Conservation (phyloP, 768 basidiomycete genomes). For the Mycena maculata region DNA sequence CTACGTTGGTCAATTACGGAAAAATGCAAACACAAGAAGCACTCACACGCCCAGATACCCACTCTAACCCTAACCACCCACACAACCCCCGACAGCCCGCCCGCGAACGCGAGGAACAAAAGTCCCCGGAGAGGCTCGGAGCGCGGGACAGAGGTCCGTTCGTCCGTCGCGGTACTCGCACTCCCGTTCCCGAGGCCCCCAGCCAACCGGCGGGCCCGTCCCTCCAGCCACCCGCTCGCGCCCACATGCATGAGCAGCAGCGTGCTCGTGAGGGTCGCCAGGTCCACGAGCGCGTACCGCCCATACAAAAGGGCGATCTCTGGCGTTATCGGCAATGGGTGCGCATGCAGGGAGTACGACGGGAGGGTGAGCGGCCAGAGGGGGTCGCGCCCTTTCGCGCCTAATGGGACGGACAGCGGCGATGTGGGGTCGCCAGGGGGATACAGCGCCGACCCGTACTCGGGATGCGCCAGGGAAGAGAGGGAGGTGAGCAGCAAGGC, state of each 20-base stretch:
- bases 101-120: constrained; percentile 74
- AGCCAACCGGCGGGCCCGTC: constrained; percentile 43
- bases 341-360: constrained; percentile 44
- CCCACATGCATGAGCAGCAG: constrained; percentile 84
- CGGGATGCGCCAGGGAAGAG: too few relatives aligned
- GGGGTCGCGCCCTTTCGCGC: constrained; percentile 50
- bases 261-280: constrained; percentile 83
- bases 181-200: neutral
- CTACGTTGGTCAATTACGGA: constrained; percentile 64
- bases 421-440: too few relatives aligned
- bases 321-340: constrained; percentile 55
- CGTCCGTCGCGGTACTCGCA: constrained; percentile 54
- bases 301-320: constrained; percentile 71
- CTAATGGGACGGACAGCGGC: constrained; percentile 36
- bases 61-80: constrained; percentile 51
- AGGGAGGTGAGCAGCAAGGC: constrained; percentile 71
- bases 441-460: too few relatives aligned
- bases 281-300: constrained; percentile 80
- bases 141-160: constrained; percentile 81
- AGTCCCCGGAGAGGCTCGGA: constrained; percentile 72
- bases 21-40: too few relatives aligned
- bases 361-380: constrained; percentile 66
- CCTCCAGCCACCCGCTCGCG: constrained; percentile 82
- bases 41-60: neutral
- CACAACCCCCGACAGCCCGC: constrained; percentile 61